Conservation (phyloP, 108 stramenopile genomes). For the Nannochloropsis oceanica region DNA sequence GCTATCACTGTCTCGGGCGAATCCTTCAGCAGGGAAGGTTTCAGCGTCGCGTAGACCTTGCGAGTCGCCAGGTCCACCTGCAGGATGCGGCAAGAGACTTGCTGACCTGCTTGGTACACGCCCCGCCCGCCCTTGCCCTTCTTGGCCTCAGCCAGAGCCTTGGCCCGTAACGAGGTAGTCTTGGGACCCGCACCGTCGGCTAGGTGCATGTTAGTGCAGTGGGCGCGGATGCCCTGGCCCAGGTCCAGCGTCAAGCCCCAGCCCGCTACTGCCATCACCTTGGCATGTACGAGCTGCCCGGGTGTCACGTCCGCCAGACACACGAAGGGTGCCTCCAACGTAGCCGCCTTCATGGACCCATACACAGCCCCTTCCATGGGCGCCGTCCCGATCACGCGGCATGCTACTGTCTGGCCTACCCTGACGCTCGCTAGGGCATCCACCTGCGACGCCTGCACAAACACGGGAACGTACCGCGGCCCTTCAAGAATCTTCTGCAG, state of each 20-base stretch:
- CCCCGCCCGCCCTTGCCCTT: neutral
- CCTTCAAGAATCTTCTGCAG: neutral
- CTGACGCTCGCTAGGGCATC: neutral
- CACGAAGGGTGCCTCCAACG: slow-evolving; percentile 9
- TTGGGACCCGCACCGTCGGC: slow-evolving; percentile 1
- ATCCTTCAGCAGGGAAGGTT: neutral
- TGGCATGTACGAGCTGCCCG: slow-evolving; percentile 2
- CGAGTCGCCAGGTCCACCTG: neutral
- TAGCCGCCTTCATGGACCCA: slow-evolving; percentile 10
- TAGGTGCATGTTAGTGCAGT: slow-evolving; percentile 19
- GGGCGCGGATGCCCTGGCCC: slow-evolving; percentile 15
- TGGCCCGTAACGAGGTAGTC: neutral
- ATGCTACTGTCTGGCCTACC: neutral
- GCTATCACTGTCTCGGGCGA: neutral
- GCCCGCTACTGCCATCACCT: slow-evolving; percentile 9
- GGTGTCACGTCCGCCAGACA: slow-evolving; percentile 6
- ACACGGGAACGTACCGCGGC: neutral
- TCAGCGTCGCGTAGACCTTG: neutral
- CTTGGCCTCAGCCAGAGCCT: neutral
- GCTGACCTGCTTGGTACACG: neutral
- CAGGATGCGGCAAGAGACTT: neutral
- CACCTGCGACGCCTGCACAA: slow-evolving; percentile 20
- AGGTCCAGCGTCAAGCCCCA: slow-evolving; percentile 17
- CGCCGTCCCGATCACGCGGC: slow-evolving; percentile 20
- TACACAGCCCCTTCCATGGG: slow-evolving; percentile 23